phyloP scores from a whole-genome alignment of 495 filamentous ascomycete genomes.

The Darksidea phi region DNA sequence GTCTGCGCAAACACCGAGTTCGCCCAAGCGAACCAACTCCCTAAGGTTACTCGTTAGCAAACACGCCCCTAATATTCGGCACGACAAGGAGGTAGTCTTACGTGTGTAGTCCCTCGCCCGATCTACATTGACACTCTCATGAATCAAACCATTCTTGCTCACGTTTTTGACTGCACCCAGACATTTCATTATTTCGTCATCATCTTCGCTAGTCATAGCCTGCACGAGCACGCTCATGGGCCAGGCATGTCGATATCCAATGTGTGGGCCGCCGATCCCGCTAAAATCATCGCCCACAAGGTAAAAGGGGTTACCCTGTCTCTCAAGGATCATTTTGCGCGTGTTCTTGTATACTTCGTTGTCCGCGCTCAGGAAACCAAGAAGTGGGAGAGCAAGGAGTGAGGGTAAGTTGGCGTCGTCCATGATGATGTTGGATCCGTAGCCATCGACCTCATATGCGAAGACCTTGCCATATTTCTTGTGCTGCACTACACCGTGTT shows the following conservation, averaged over 20 bases:
- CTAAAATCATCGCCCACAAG: slow-evolving; percentile 74
- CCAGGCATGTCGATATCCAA: slow-evolving; percentile 90
- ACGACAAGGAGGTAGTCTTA: slow-evolving; percentile 41
- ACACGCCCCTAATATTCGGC: background rate
- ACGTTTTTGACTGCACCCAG: slow-evolving; percentile 71
- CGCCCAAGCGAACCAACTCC: slow-evolving; percentile 90
- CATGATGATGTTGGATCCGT: slow-evolving; percentile 88
- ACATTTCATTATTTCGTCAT: slow-evolving; percentile 72
- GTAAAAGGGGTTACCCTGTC: slow-evolving; percentile 84
- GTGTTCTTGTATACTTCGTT: slow-evolving; percentile 85
- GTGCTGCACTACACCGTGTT: slow-evolving; percentile 86
- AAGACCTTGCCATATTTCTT: slow-evolving; percentile 84
- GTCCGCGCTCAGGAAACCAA: slow-evolving; percentile 71
- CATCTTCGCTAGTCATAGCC: slow-evolving; percentile 84
- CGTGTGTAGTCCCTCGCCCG: slow-evolving; percentile 71
- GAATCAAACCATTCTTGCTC: slow-evolving; percentile 74
- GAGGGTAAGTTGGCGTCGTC: slow-evolving; percentile 97
- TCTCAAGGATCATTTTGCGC: slow-evolving; percentile 80
- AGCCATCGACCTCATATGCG: slow-evolving; percentile 96
- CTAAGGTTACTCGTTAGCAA: slow-evolving; percentile 8
- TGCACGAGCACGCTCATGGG: slow-evolving; percentile 92
- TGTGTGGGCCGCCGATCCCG: slow-evolving; percentile 84
- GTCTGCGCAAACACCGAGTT: slow-evolving; percentile 96
- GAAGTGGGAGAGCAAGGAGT: slow-evolving; percentile 77
- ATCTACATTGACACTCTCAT: slow-evolving; percentile 90